Percentiles rank a stretch among this genome's conserved stretches.
Conservation (phyloP, 179 eudicot genomes). For the Silene coronaria region DNA sequence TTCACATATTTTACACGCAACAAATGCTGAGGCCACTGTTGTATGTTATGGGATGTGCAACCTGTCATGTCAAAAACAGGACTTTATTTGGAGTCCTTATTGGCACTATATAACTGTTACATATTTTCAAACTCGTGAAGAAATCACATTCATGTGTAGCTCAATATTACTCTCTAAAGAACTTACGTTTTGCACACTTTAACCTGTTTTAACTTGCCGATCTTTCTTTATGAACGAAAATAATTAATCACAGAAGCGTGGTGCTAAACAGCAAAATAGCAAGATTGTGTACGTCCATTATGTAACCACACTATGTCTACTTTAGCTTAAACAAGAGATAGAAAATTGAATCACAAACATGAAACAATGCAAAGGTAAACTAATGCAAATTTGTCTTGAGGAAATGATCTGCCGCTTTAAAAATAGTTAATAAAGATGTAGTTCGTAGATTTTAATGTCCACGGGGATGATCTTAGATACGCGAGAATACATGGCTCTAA, state of each 20-base stretch:
- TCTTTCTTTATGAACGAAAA: background rate
- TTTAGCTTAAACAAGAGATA: background rate
- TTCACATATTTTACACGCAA: background rate
- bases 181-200: background rate
- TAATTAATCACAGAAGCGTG: background rate
- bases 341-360: background rate
- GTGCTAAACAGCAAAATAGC: background rate
- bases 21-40: background rate
- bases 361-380: background rate
- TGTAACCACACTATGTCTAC: background rate
- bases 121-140: background rate
- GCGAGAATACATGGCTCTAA: background rate
- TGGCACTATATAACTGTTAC: background rate
- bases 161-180: background rate
- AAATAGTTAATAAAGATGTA: background rate
- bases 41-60: background rate
- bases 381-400: background rate
- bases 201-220: background rate
- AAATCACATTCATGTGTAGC: conserved; percentile 1
- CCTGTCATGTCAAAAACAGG: background rate
- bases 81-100: background rate
- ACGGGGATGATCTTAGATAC: background rate
- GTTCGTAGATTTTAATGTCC: background rate
- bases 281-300: background rate
- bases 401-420: background rate